Conservation (phyloP, 2,329 filamentous ascomycete genomes). For the Torrubiellomyces zombiae region DNA sequence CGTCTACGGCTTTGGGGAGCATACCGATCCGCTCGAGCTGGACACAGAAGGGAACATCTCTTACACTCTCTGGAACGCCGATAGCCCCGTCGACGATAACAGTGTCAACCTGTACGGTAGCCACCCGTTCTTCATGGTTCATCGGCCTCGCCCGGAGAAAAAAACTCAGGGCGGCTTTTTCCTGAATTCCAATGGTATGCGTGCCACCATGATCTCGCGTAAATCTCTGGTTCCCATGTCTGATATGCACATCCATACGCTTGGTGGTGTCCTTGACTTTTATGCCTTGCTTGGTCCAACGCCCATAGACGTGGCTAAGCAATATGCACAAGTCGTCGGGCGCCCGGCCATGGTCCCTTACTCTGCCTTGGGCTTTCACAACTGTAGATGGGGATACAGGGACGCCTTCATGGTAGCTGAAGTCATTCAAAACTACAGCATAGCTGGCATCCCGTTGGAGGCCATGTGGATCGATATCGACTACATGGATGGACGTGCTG, state of each 20-base stretch:
- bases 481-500: constrained; percentile 17
- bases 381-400: constrained; percentile 48
- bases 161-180: constrained; percentile 51
- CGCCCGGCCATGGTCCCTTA: constrained; percentile 46
- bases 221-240: too few relatives aligned
- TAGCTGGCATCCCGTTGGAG: constrained; percentile 48
- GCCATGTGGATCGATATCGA: constrained; percentile 26
- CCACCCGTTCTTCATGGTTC: constrained; percentile 62
- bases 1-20: constrained; percentile 67
- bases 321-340: constrained; percentile 41
- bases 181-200: constrained; percentile 59
- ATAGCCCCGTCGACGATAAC: constrained; percentile 42
- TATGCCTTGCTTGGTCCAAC: constrained; percentile 46
- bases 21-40: constrained; percentile 49
- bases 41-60: constrained; percentile 51
- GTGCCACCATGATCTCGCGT: too few relatives aligned
- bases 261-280: constrained; percentile 62
- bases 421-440: constrained; percentile 50
- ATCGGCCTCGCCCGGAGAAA: constrained; percentile 38
- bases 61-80: constrained; percentile 52
- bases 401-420: constrained; percentile 50
- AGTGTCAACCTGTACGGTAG: constrained; percentile 54
- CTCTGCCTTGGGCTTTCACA: constrained; percentile 44
- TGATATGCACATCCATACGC: constrained; percentile 60
- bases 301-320: constrained; percentile 38